A percentile compares a stretch with the other conserved stretches of the same genome.
phyloP scores from a whole-genome alignment of 495 filamentous ascomycete species.

The Penicillium riverlandense region DNA sequence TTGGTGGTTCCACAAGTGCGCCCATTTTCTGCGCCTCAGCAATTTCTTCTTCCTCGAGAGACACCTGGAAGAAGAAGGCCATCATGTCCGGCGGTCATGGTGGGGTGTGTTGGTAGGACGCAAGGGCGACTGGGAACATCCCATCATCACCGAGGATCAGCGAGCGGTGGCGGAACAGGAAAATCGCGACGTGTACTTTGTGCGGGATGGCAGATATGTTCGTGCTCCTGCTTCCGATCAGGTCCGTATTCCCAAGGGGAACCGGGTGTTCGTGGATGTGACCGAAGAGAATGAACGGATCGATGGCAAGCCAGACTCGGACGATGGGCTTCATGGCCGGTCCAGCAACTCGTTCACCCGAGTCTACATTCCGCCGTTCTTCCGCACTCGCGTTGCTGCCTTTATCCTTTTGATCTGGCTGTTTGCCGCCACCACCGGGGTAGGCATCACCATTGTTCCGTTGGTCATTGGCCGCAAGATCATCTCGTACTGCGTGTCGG shows the following conservation, averaged over 20 bases:
- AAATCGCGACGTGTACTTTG: constrained; percentile 44
- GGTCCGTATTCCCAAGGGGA: constrained; percentile 84
- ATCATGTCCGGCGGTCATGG: constrained; percentile 50
- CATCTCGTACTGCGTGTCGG: constrained; percentile 60
- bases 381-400: constrained; percentile 68
- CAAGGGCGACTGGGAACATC: constrained; percentile 42
- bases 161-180: constrained; percentile 25
- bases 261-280: constrained; percentile 73
- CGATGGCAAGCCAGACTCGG: constrained; percentile 53
- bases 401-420: constrained; percentile 90
- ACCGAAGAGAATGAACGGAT: constrained; percentile 58
- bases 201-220: constrained; percentile 76
- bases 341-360: constrained; percentile 62
- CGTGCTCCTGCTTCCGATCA: constrained; percentile 87
- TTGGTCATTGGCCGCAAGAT: constrained; percentile 75
- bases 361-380: constrained; percentile 85
- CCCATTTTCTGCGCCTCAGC: constrained; percentile 69
- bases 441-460: constrained; percentile 81
- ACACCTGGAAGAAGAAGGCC: constrained; percentile 74
- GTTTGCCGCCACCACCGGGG: constrained; percentile 89
- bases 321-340: constrained; percentile 58
- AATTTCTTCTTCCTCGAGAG: constrained; percentile 90
- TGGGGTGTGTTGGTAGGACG: constrained; percentile 35
- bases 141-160: constrained; percentile 33
- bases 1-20: constrained; percentile 95